These are phyloP conservation scores for Cicer cuneatum DNA, from an alignment of 306 rosid genomes.

Conservation along the genomic window DNA sequence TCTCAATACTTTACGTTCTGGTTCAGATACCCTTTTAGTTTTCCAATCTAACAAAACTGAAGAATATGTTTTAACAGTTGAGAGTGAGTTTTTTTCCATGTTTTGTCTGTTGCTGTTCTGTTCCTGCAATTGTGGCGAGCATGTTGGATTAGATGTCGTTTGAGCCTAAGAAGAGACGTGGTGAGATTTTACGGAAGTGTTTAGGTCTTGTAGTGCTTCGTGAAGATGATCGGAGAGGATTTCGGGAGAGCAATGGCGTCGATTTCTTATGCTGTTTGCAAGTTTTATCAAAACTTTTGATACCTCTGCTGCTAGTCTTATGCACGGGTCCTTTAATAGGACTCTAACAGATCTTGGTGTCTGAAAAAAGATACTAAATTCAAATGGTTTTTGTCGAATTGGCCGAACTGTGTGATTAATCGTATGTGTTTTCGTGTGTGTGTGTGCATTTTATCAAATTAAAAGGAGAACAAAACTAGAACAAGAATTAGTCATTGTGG, in stretches of 20 bases:
- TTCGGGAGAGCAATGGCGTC: slow-evolving; percentile 79
- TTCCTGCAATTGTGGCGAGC: slow-evolving; percentile 60
- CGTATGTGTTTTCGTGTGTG: no score
- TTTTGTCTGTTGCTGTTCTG: slow-evolving; percentile 36
- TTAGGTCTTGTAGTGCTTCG: slow-evolving; percentile 78
- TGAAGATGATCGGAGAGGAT: slow-evolving; percentile 84
- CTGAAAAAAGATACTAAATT: slow-evolving; percentile 41
- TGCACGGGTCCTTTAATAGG: slow-evolving; percentile 83
- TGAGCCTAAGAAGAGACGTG: slow-evolving; percentile 78
- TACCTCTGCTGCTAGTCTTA: slow-evolving; percentile 70
- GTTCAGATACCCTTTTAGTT: slow-evolving; percentile 31
- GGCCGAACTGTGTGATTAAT: no score
- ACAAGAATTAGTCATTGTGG: no score
- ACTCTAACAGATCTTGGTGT: slow-evolving; percentile 68
- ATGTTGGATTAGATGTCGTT: slow-evolving; percentile 60
- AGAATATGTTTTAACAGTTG: slow-evolving; percentile 74
- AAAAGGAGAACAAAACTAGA: no score
- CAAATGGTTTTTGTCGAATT: no score
- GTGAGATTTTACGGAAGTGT: slow-evolving; percentile 81
- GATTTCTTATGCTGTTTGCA: slow-evolving; percentile 64
- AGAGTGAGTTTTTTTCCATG: slow-evolving; percentile 42
- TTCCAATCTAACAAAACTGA: slow-evolving; percentile 67
- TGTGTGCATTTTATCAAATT: no score
- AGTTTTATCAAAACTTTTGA: slow-evolving; percentile 75
- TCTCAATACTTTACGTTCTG: slow-evolving; percentile 59